phyloP scores from a whole-genome alignment of 176 grass and related monocot genomes.

The Areca catechu region DNA sequence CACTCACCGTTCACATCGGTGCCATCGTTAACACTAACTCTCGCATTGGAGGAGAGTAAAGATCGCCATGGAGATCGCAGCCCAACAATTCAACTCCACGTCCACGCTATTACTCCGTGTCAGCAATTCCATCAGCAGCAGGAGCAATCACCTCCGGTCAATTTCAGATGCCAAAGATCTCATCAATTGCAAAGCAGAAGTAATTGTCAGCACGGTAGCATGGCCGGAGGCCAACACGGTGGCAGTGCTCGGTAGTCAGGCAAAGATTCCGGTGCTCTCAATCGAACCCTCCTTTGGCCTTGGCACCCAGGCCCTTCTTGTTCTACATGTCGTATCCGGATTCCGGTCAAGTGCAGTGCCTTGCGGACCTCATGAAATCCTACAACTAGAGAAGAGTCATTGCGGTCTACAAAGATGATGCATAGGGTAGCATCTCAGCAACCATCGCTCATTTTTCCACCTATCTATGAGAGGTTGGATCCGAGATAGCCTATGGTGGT shows the following conservation, averaged over 20 bases:
- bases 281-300: neutral
- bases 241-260: neutral
- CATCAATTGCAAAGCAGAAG: slow-evolving; percentile 17
- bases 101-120: too few relatives aligned
- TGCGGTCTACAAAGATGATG: slow-evolving; percentile 26
- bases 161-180: slow-evolving; percentile 11
- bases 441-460: neutral
- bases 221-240: slow-evolving; percentile 12
- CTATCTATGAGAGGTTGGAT: slow-evolving; percentile 5
- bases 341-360: slow-evolving; percentile 2
- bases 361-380: slow-evolving; percentile 14
- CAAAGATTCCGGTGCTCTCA: slow-evolving; percentile 12
- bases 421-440: neutral
- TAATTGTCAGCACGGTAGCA: slow-evolving; percentile 19
- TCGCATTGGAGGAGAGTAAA: too few relatives aligned
- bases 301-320: neutral
- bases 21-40: too few relatives aligned
- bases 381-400: slow-evolving; percentile 21
- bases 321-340: slow-evolving; percentile 17
- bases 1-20: too few relatives aligned
- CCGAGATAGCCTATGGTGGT: slow-evolving; percentile 3
- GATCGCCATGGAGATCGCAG: too few relatives aligned
- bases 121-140: too few relatives aligned
- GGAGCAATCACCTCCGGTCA: too few relatives aligned
- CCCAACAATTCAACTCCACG: too few relatives aligned